Base-by-base conservation (phyloP, 2,329 filamentous ascomycete genomes). In the Colletotrichum orchidophilum region DNA sequence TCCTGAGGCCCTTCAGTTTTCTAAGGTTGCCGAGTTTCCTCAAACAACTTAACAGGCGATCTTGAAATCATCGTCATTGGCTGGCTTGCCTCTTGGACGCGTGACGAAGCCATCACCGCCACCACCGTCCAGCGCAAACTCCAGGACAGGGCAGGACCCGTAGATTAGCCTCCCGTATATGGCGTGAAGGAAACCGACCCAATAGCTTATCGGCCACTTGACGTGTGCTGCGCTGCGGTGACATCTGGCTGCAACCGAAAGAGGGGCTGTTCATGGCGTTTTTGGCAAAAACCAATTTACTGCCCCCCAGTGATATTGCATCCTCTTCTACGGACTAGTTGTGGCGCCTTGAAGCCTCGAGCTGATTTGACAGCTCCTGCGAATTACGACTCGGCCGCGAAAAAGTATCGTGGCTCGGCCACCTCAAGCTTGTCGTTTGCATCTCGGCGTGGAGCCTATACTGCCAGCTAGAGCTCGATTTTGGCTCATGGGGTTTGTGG, bases 31-130 rank as follows among this genome's bases (percentile, higher is more conserved):
- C 64, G 52, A 52, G 29, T 24, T 29, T 53, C 29, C 52, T 49
- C 33, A 18, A 62, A 57, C 21, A 50, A 33, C 33, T 24, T 24
- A 62, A 57, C 29, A 50, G 31, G 53, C 29, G 18, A 33, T 9
- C 58, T 21, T 46, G 31, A 21, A 52, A 24, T 13, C 24, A 7
- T 33, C 42, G 29, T 49, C 24, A 67, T 67, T 63, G 63, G 68
- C 33, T 29, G 52, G 11, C 31, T 8, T 18, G 31, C 31, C 50
- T n/a, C 31, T 13, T 35, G 24, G 35, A 62, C 57, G 27, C 39
- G 39, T 50, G 58, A 62, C 57, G 21, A 58, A 29, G 64, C 52
- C 33, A 21, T 68, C 68, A 71, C 64, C 33, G 69, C 64, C 69
- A 69, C 64, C 33, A 54, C 26, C 5, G 52, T 21, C 64, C 26